Conservation (phyloP, 208 protist genomes). For the Leishmania braziliensis region DNA sequence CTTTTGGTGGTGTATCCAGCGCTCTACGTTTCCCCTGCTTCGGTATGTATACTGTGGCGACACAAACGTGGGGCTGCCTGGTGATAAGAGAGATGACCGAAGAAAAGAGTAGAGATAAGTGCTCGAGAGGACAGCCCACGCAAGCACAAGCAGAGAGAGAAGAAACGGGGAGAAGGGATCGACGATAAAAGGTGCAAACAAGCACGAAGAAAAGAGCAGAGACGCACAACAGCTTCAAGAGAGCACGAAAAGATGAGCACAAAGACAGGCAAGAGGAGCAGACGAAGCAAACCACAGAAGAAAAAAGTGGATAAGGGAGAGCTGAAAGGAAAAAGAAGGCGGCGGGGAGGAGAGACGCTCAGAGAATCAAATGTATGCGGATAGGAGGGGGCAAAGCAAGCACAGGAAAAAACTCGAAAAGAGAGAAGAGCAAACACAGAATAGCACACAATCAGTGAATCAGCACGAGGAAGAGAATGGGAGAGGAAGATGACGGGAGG, state of each 20-base stretch:
- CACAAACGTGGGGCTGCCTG: background rate
- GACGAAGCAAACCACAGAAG: background rate
- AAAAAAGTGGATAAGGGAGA: background rate
- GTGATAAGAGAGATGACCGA: background rate
- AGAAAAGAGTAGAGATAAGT: background rate
- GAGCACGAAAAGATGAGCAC: background rate
- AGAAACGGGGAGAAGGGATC: background rate
- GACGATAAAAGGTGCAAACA: background rate
- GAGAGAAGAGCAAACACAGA: too few species aligned
- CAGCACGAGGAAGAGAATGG: background rate
- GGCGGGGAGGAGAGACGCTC: too few species aligned
- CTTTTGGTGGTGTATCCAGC: too few species aligned
- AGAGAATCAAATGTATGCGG: too few species aligned
- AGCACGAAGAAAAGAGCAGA: background rate
- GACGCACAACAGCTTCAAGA: background rate
- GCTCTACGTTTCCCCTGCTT: too few species aligned
- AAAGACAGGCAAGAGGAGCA: background rate
- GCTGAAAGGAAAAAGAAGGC: background rate
- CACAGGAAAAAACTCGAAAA: too few species aligned
- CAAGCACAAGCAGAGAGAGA: background rate
- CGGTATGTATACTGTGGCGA: too few species aligned
- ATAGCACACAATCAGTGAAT: background rate
- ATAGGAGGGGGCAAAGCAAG: too few species aligned
- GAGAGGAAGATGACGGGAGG: background rate
- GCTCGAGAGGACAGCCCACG: background rate